phyloP scores from a whole-genome alignment of 1,284 basidiomycete species.

The Amylostereum areolatum region DNA sequence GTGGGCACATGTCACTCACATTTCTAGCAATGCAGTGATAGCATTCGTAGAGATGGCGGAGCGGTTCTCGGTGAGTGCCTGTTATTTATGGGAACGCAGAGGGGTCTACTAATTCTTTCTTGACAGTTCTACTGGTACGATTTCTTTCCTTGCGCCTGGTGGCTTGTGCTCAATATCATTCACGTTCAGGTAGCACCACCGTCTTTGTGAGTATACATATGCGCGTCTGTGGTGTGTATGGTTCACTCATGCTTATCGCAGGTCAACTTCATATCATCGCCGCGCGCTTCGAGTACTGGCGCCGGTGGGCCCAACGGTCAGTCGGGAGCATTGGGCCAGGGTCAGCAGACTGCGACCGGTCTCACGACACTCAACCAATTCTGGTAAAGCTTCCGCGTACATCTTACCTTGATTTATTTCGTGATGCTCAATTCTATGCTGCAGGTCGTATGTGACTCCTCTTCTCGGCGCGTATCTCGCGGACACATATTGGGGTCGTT shows the following conservation, averaged over 20 bases:
- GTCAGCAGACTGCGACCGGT: conserved; percentile 65
- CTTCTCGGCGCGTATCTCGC: conserved; percentile 68
- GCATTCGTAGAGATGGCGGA: conserved; percentile 69
- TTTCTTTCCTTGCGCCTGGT: not conserved
- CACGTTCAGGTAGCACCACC: conserved; percentile 42
- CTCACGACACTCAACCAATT: conserved; percentile 60
- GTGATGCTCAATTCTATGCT: not conserved
- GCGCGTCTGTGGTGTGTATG: not conserved
- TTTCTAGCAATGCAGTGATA: conserved; percentile 41
- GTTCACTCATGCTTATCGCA: conserved; percentile 16
- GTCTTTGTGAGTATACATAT: conserved; percentile 48
- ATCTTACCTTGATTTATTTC: not conserved
- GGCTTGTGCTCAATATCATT: not conserved
- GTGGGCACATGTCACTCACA: conserved; percentile 2
- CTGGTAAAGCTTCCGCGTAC: conserved; percentile 32
- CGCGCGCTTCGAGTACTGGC: conserved; percentile 72
- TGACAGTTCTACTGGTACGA: too few relatives aligned
- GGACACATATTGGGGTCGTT: conserved; percentile 70
- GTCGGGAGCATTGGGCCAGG: conserved; percentile 67
- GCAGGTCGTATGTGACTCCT: conserved; percentile 52
- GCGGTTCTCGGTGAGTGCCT: conserved; percentile 57
- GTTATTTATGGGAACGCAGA: too few relatives aligned
- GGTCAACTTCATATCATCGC: conserved; percentile 70
- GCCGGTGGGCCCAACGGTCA: conserved; percentile 46
- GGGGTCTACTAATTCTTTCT: too few relatives aligned